These are phyloP conservation scores for Zelopaecilomyces penicillatus DNA, from an alignment of 2,329 filamentous ascomycete species.

Conservation along the genomic window DNA sequence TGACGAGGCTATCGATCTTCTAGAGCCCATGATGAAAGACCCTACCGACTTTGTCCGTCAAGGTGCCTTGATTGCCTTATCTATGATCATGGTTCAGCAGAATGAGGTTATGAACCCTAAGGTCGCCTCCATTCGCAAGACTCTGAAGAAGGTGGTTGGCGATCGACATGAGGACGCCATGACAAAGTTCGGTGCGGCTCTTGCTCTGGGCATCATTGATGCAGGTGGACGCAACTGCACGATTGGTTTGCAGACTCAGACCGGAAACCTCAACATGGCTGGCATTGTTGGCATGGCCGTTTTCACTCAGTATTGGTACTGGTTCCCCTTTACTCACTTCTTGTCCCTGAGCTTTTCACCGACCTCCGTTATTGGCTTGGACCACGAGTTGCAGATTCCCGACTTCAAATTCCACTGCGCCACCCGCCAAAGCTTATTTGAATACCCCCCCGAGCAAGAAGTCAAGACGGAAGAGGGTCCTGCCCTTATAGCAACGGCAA, in stretches of 20 bases:
- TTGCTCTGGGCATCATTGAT: slow-evolving; percentile 94
- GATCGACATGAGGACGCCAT: slow-evolving; percentile 98
- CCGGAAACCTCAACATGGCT: slow-evolving; percentile 96
- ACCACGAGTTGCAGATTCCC: slow-evolving; percentile 87
- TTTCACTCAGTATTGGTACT: slow-evolving; percentile 99
- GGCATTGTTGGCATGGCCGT: slow-evolving; percentile 97
- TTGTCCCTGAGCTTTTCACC: slow-evolving; percentile 92
- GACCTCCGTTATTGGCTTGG: slow-evolving; percentile 88
- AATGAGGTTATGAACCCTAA: slow-evolving; percentile 99
- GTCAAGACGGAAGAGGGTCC: slow-evolving; percentile 91
- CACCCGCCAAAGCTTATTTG: slow-evolving; percentile 88
- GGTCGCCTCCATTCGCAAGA: slow-evolving; percentile 83
- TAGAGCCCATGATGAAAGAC: slow-evolving; percentile 99
- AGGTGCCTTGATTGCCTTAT: slow-evolving; percentile 83
- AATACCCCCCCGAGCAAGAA: slow-evolving; percentile 95
- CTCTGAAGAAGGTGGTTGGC: slow-evolving; percentile 83
- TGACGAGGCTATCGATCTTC: slow-evolving; percentile 89
- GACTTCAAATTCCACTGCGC: slow-evolving; percentile 95
- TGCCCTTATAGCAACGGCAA: slow-evolving; percentile 88
- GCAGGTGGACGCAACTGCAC: slow-evolving; percentile 97
- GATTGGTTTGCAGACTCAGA: slow-evolving; percentile 94
- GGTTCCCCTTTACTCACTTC: slow-evolving; percentile 99
- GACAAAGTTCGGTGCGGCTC: slow-evolving; percentile 94
- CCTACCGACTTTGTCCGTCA: slow-evolving; percentile 97
- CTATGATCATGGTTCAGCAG: slow-evolving; percentile 99